phyloP scores from a whole-genome alignment of 129 eudicot species.

The Deinandra increscens region DNA sequence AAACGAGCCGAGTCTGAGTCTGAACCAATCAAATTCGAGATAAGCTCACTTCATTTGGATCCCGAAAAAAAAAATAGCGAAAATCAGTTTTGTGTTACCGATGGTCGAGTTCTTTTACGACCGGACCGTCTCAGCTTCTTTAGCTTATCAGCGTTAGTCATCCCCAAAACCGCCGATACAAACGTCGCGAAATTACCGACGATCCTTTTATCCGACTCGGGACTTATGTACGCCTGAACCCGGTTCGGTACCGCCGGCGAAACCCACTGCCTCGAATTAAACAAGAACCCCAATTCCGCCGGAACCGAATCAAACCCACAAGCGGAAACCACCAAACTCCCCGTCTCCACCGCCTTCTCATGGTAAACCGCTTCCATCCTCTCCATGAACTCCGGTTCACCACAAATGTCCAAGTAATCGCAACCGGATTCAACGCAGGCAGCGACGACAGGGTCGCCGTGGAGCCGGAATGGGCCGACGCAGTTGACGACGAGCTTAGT shows the following conservation, averaged over 20 bases:
- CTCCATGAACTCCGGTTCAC: constrained; percentile 89
- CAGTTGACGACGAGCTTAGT: constrained; percentile 63
- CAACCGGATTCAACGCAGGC: constrained; percentile 67
- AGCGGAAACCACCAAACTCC: constrained; percentile 69
- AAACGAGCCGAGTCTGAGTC: no score
- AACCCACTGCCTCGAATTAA: constrained; percentile 61
- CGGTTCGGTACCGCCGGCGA: constrained; percentile 46
- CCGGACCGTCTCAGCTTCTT: constrained; percentile 53
- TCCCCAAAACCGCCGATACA: constrained; percentile 82
- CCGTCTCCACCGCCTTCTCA: constrained; percentile 57
- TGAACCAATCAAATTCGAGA: no score
- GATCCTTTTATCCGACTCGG: constrained; percentile 54
- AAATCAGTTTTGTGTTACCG: constrained; percentile 31
- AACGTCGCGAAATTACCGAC: constrained; percentile 77
- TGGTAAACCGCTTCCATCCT: constrained; percentile 57
- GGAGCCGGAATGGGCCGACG: constrained; percentile 61
- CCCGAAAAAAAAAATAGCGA: no score
- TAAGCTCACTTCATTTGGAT: no score
- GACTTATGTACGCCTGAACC: constrained; percentile 63
- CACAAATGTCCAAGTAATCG: constrained; percentile 63
- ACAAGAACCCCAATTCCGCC: constrained; percentile 76
- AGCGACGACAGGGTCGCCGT: no score
- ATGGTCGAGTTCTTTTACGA: constrained; percentile 63
- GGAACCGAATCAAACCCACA: constrained; percentile 89
- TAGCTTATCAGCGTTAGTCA: constrained; percentile 52